Evolutionary conservation across 176 grass and related monocot genomes (phyloP).

Genomic region (Hsuehochloa calcarea): DNA sequence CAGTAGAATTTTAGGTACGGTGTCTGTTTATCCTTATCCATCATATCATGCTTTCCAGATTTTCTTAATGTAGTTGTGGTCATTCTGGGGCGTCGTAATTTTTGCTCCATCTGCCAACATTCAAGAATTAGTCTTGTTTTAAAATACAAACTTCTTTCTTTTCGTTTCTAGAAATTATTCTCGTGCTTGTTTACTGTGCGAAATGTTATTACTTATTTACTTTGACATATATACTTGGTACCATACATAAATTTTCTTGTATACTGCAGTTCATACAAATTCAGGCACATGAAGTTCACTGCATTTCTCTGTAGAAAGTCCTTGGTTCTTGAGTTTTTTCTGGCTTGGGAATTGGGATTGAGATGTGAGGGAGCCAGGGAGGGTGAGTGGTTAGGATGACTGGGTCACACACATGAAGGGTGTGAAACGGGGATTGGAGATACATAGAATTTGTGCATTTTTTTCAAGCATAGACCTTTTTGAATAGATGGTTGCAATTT

Average conservation of each 20-base stretch:
- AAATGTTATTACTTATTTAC: slow-evolving; percentile 8
- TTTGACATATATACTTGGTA: slow-evolving; percentile 19
- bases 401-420: background rate
- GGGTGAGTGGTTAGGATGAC: background rate
- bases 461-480: background rate
- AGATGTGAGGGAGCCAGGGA: background rate
- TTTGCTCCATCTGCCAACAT: background rate
- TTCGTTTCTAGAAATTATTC: background rate
- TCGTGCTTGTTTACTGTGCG: background rate
- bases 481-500: background rate
- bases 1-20: slow-evolving; percentile 44
- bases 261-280: background rate
- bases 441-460: background rate
- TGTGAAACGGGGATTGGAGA: background rate
- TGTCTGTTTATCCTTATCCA: background rate
- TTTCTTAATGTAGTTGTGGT: slow-evolving; percentile 4
- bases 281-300: background rate
- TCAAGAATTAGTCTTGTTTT: background rate
- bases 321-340: background rate
- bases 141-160: background rate
- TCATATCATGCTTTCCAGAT: background rate
- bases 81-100: background rate
- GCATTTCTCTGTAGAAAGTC: background rate
- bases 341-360: background rate
- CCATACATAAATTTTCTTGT: background rate